Evolutionary conservation across 1,284 basidiomycete genomes (phyloP).

Genomic region (Cutaneotrichosporon spelunceum): DNA sequence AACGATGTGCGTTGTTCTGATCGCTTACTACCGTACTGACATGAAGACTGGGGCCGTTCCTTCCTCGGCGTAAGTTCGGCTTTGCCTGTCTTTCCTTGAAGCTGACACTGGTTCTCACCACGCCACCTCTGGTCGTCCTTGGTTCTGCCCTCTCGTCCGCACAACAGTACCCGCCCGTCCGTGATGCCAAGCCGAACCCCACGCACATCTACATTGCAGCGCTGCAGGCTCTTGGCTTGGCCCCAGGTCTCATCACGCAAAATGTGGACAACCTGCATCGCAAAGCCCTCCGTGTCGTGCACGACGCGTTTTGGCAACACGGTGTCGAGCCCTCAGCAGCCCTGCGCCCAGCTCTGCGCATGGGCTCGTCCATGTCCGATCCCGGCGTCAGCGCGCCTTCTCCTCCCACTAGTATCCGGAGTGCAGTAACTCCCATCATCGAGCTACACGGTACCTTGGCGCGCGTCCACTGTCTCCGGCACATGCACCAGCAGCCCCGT

Average conservation of each 20-base stretch:
- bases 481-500: constrained; percentile 65
- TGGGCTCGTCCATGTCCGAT: not conserved
- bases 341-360: not conserved
- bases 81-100: not conserved
- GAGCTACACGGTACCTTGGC: constrained; percentile 87
- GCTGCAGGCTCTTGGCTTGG: constrained; percentile 65
- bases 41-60: constrained; percentile 65
- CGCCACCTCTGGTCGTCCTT: not conserved
- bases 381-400: not conserved
- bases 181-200: constrained; percentile 74
- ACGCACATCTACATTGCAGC: constrained; percentile 82
- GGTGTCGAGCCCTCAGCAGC: not conserved
- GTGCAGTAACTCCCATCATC: constrained; percentile 55
- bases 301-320: not conserved
- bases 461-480: constrained; percentile 67
- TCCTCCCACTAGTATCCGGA: not conserved
- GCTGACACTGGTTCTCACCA: not conserved
- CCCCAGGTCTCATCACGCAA: constrained; percentile 75
- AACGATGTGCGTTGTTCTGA: constrained; percentile 37
- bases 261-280: constrained; percentile 86
- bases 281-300: constrained; percentile 59
- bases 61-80: constrained; percentile 53
- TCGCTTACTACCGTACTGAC: constrained; percentile 12
- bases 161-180: constrained; percentile 66
- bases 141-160: not conserved